phyloP scores from a whole-genome alignment of 371 early-diverging fungal genomes.

The Mortierella sp. region DNA sequence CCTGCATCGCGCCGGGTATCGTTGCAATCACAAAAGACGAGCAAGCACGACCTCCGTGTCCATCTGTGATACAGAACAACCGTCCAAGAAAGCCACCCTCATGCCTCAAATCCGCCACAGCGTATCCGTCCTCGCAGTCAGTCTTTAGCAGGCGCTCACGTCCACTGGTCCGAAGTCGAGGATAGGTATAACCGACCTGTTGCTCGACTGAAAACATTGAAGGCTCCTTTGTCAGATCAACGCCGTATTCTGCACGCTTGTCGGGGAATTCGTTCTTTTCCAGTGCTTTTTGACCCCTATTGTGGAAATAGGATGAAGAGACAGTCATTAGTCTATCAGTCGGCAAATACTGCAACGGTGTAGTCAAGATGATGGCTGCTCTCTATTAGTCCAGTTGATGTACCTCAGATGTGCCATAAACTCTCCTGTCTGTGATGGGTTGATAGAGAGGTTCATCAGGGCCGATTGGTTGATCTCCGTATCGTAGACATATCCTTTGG shows the following conservation, averaged over 20 bases:
- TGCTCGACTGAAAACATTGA: slow-evolving; percentile 71
- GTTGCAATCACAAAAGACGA: slow-evolving; percentile 73
- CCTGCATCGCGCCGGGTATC: slow-evolving; percentile 66
- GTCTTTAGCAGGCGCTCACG: slow-evolving; percentile 70
- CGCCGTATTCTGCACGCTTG: slow-evolving; percentile 41
- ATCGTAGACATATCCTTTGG: slow-evolving; percentile 56
- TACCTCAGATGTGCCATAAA: slow-evolving; percentile 49
- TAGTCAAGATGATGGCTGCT: too few relatives aligned
- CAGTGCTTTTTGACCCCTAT: slow-evolving; percentile 31
- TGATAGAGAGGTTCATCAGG: slow-evolving; percentile 43
- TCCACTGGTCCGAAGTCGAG: slow-evolving; percentile 71
- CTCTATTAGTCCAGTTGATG: neutral
- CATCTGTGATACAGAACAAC: slow-evolving; percentile 74
- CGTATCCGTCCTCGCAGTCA: slow-evolving; percentile 75
- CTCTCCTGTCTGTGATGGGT: slow-evolving; percentile 49
- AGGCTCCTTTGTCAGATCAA: slow-evolving; percentile 43
- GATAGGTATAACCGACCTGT: slow-evolving; percentile 76
- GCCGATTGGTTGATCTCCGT: slow-evolving; percentile 49
- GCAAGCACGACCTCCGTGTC: slow-evolving; percentile 77
- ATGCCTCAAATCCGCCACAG: slow-evolving; percentile 67
- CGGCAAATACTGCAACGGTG: neutral
- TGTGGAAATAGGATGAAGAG: neutral
- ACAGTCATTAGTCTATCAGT: neutral
- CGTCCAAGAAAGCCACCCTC: slow-evolving; percentile 62
- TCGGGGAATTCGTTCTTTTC: slow-evolving; percentile 49